Conservation (phyloP, 1,284 basidiomycete species). For the Trametes pubescens region DNA sequence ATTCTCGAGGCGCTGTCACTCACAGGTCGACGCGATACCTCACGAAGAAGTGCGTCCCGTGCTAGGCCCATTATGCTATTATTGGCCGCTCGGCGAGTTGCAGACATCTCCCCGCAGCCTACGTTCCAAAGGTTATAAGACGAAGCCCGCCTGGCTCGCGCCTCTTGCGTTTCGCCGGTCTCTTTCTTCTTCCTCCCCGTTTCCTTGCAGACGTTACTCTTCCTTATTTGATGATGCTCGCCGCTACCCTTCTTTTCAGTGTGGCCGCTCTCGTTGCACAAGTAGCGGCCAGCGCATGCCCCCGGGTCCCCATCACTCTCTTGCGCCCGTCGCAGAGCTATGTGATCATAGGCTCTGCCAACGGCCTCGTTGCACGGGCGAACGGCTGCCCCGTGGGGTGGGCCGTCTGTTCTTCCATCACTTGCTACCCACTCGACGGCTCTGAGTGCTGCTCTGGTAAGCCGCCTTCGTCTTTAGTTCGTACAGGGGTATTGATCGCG, state of each 20-base stretch:
- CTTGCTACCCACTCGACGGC: constrained; percentile 33
- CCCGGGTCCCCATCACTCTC: neutral
- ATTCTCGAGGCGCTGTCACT: constrained; percentile 1
- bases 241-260: neutral
- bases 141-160: no score
- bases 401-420: constrained; percentile 22
- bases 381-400: constrained; percentile 29
- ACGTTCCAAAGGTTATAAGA: neutral
- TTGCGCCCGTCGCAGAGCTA: neutral
- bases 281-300: constrained; percentile 4
- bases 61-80: neutral
- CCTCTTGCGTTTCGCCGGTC: neutral
- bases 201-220: neutral
- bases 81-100: neutral
- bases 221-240: neutral
- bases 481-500: no score
- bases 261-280: neutral
- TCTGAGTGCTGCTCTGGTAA: constrained; percentile 29
- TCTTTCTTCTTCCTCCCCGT: no score
- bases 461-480: neutral
- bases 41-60: neutral
- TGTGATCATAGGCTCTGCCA: neutral
- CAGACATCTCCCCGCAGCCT: neutral
- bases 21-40: constrained; percentile 1
- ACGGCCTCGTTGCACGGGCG: constrained; percentile 5